phyloP scores from a whole-genome alignment of 2,329 filamentous ascomycete species.

The Dothiorella sarmentorum region DNA sequence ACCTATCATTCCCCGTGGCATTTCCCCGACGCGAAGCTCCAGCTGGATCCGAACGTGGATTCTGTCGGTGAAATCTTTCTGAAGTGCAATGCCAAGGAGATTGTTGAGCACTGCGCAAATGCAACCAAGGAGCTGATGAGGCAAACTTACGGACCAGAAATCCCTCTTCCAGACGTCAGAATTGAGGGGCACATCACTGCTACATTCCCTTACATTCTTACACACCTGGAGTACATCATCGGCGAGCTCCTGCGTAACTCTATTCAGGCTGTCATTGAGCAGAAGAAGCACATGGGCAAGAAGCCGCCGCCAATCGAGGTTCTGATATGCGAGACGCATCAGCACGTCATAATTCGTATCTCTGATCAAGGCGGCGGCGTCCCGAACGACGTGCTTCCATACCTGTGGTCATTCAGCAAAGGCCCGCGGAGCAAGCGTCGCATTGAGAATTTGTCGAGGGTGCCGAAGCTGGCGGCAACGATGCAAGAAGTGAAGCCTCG shows the following conservation, averaged over 20 bases:
- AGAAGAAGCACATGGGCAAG: conserved; percentile 48
- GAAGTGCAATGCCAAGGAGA: conserved; percentile 84
- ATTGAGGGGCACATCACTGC: conserved; percentile 83
- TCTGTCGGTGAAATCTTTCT: conserved; percentile 96
- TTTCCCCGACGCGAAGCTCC: conserved; percentile 69
- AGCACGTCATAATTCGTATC: conserved; percentile 94
- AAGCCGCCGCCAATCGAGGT: conserved; percentile 83
- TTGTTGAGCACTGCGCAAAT: conserved; percentile 77
- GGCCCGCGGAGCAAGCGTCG: conserved; percentile 74
- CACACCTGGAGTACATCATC: conserved; percentile 94
- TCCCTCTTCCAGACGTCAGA: conserved; percentile 73
- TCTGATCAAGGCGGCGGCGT: conserved; percentile 95
- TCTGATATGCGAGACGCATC: conserved; percentile 86
- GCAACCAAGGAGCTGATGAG: conserved; percentile 72
- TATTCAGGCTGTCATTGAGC: conserved; percentile 85
- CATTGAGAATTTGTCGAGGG: conserved; percentile 78
- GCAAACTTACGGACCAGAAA: conserved; percentile 68
- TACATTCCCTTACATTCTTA: conserved; percentile 93
- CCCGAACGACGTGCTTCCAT: conserved; percentile 75
- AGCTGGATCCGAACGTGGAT: conserved; percentile 63
- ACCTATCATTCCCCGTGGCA: conserved; percentile 91
- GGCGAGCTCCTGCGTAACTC: conserved; percentile 93
- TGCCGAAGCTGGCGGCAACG: conserved; percentile 89
- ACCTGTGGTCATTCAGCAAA: conserved; percentile 96
- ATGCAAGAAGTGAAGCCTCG: conserved; percentile 68